Conservation (phyloP, 768 basidiomycete species). For the Sutorius australiensis region DNA sequence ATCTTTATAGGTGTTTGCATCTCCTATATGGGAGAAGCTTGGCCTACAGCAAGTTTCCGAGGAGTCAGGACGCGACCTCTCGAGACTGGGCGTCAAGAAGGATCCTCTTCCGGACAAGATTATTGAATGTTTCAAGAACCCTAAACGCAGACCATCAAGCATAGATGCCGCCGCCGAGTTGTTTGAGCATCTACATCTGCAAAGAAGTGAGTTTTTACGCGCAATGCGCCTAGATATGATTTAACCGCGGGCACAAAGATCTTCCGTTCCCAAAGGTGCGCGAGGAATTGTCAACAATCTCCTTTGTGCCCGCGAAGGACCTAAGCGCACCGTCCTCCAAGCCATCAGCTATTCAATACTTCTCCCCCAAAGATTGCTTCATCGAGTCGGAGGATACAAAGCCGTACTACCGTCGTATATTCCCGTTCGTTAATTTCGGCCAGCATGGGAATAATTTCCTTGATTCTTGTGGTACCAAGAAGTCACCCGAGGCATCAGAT, state of each 20-base stretch:
- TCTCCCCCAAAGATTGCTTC: constrained; percentile 15
- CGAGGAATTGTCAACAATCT: constrained; percentile 6
- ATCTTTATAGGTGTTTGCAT: constrained; percentile 7
- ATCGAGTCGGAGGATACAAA: not conserved
- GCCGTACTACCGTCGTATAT: constrained; percentile 3
- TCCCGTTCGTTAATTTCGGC: constrained; percentile 13
- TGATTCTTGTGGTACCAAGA: constrained; percentile 9
- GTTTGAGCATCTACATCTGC: constrained; percentile 5
- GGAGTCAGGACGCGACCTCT: not conserved
- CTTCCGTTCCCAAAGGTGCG: constrained; percentile 4
- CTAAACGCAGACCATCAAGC: constrained; percentile 2
- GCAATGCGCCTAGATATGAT: not conserved
- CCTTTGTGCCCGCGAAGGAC: constrained; percentile 10
- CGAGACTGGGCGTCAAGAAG: constrained; percentile 11
- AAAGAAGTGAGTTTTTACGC: constrained; percentile 7
- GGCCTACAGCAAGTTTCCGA: constrained; percentile 8
- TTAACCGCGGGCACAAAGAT: constrained; percentile 1
- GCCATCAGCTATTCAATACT: not conserved
- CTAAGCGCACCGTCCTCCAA: not conserved
- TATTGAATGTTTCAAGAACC: not conserved
- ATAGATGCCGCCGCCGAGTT: not conserved
- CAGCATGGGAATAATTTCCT: constrained; percentile 8
- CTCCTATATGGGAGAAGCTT: constrained; percentile 3
- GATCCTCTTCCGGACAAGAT: constrained; percentile 1
- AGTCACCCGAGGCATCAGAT: constrained; percentile 9